Base-by-base conservation (phyloP, 805 yeast species). In the Saccharomycopsis sp. region DNA sequence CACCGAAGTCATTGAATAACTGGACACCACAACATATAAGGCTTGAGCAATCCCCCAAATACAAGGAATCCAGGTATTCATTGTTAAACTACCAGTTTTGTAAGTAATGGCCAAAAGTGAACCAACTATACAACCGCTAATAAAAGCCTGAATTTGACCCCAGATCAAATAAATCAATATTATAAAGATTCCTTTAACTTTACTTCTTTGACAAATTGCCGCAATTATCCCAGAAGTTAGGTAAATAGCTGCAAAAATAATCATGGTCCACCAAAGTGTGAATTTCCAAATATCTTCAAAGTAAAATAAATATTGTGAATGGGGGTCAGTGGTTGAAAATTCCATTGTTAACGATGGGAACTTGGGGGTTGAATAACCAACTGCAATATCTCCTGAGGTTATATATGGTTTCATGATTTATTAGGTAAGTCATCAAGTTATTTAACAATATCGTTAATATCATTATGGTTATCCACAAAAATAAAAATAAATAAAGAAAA, bases 51-150 rank as follows among this genome's bases (percentile, higher is more conserved):
- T 58, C 0, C 77, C 94, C 75, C 88, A 84, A 41, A 81, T 71
- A 49, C 89, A 69, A 0, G 98, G 97, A 5, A 89, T 75, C 98
- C 98, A 89, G 0, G 96, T 84, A 10, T 94, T 79, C 94, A 92
- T 84, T 18, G 81, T 72, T 51, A 89, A 75, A 19, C 80, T 67
- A 0, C 95, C 95, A 0, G 94, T 76, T 40, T 70, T 66, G 60
- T 88, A 88, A 5, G 87, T 70, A 1, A 86, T 82, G 27, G 79
- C 79, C 14, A 83, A 54, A 48, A 92, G 55, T 10, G 87, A 63
- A 0, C 96, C 96, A 31, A 82, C 67, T 4, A 85, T 66, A 1
- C 88, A 74, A 0, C 96, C 97, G 1, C 79, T 63, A 2, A 76
- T 60, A 32, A 83, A 63, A 0, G 82, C 96, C 51, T 76, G 84